Evolutionary conservation across 2,329 filamentous ascomycete species (phyloP).

Genomic region (Botrytis deweyae): DNA sequence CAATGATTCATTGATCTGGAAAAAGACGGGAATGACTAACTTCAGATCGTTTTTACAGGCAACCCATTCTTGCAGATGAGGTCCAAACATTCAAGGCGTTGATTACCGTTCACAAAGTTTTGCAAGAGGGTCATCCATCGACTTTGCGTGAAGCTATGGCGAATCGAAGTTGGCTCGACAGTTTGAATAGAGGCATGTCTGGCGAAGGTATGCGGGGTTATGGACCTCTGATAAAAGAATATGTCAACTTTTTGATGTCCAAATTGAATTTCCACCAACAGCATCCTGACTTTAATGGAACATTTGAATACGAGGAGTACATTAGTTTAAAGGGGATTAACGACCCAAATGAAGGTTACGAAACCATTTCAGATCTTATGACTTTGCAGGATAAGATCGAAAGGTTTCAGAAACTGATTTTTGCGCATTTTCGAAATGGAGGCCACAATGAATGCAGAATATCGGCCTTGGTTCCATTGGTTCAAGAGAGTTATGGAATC

Average conservation of each 20-base stretch:
- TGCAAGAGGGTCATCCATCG: conserved; percentile 92
- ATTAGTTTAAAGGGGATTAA: conserved; percentile 97
- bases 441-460: conserved; percentile 97
- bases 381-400: conserved; percentile 97
- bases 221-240: conserved; percentile 89
- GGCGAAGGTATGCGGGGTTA: conserved; percentile 90
- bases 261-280: conserved; percentile 97
- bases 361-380: conserved; percentile 97
- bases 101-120: conserved; percentile 94
- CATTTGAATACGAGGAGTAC: conserved; percentile 99
- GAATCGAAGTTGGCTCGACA: conserved; percentile 89
- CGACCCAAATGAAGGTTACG: conserved; percentile 95
- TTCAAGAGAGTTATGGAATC: conserved; percentile 97
- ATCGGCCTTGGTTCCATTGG: conserved; percentile 85
- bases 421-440: conserved; percentile 89
- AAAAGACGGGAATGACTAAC: conserved; percentile 20
- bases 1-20: conserved; percentile 17
- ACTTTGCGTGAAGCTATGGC: conserved; percentile 85
- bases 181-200: conserved; percentile 76
- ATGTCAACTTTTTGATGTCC: conserved; percentile 90
- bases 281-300: conserved; percentile 96
- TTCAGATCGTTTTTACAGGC: conserved; percentile 51
- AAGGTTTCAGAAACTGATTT: conserved; percentile 96
- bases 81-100: conserved; percentile 98
- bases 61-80: conserved; percentile 97